Conservation (phyloP, 108 stramenopile species). For the Fragilaria radians region DNA sequence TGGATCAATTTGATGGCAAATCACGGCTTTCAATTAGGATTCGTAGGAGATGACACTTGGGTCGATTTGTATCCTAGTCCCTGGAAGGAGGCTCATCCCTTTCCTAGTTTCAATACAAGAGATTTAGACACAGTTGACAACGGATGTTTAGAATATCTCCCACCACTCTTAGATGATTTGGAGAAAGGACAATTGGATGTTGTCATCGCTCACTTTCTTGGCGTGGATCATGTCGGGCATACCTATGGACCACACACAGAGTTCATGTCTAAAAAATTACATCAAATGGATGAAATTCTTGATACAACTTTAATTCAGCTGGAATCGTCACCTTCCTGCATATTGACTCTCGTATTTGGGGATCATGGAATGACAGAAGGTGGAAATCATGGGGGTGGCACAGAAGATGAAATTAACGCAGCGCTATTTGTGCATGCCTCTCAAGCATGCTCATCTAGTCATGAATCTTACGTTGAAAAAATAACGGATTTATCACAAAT, state of each 20-base stretch:
- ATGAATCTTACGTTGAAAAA: too few species aligned
- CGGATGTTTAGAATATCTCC: slow-evolving; percentile 74
- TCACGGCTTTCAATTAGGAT: slow-evolving; percentile 37
- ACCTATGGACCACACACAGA: slow-evolving; percentile 86
- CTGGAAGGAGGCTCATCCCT: slow-evolving; percentile 81
- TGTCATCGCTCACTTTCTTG: slow-evolving; percentile 86
- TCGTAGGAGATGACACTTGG: slow-evolving; percentile 99
- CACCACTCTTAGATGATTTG: slow-evolving; percentile 37
- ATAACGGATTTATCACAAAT: slow-evolving; percentile 49
- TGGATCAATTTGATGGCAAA: slow-evolving; percentile 65
- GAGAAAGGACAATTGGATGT: slow-evolving; percentile 44
- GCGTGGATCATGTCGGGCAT: slow-evolving; percentile 97
- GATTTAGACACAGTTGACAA: slow-evolving; percentile 97
- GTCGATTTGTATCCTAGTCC: slow-evolving; percentile 84
- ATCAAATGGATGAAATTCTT: slow-evolving; percentile 87
- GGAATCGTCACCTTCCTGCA: slow-evolving; percentile 44
- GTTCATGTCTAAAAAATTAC: slow-evolving; percentile 85
- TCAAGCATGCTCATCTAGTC: background rate
- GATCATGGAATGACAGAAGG: slow-evolving; percentile 99
- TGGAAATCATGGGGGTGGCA: slow-evolving; percentile 97
- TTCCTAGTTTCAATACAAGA: slow-evolving; percentile 94
- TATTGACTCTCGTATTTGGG: slow-evolving; percentile 65
- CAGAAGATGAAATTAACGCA: slow-evolving; percentile 89
- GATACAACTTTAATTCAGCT: slow-evolving; percentile 42
- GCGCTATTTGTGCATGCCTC: slow-evolving; percentile 78